Evolutionary conservation across 2,329 filamentous ascomycete species (phyloP).

Genomic region (Penicillium concentricum): DNA sequence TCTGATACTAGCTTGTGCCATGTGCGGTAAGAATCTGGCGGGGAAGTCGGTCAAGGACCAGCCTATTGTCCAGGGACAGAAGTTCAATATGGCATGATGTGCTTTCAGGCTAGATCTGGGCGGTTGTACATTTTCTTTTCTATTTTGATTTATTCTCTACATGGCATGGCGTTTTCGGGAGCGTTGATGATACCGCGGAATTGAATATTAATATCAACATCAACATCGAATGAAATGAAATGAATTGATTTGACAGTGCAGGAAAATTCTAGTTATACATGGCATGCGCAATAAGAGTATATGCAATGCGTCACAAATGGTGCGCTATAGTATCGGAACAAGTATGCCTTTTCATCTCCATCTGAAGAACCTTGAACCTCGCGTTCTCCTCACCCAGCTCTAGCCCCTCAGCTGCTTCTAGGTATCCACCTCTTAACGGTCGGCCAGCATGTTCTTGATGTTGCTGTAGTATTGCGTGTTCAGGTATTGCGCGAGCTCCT

Average conservation of each 20-base stretch:
- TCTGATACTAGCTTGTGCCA: constrained; percentile 55
- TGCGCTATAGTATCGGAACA: constrained; percentile 19
- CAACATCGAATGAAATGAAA: constrained; percentile 1
- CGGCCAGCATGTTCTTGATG: constrained; percentile 79
- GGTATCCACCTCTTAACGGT: constrained; percentile 56
- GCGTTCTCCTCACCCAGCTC: neutral
- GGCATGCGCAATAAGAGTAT: constrained; percentile 35
- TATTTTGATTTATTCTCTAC: neutral
- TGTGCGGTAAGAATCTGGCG: constrained; percentile 59
- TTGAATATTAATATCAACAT: neutral
- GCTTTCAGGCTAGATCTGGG: too few relatives aligned
- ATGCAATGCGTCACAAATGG: constrained; percentile 32
- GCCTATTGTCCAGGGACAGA: constrained; percentile 59
- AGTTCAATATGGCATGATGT: constrained; percentile 60
- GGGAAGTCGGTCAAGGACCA: constrained; percentile 49
- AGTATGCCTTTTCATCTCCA: constrained; percentile 7
- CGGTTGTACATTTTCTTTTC: neutral
- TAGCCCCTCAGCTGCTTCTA: neutral
- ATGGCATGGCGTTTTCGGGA: constrained; percentile 13
- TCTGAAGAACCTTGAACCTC: neutral
- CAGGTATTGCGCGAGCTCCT: constrained; percentile 74
- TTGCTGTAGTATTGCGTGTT: constrained; percentile 67
- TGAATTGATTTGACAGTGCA: constrained; percentile 24
- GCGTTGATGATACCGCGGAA: constrained; percentile 5
- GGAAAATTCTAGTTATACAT: constrained; percentile 40